These are phyloP conservation scores for Nakataea oryzae DNA, from an alignment of 2,329 filamentous ascomycete genomes.

Conservation along the genomic window DNA sequence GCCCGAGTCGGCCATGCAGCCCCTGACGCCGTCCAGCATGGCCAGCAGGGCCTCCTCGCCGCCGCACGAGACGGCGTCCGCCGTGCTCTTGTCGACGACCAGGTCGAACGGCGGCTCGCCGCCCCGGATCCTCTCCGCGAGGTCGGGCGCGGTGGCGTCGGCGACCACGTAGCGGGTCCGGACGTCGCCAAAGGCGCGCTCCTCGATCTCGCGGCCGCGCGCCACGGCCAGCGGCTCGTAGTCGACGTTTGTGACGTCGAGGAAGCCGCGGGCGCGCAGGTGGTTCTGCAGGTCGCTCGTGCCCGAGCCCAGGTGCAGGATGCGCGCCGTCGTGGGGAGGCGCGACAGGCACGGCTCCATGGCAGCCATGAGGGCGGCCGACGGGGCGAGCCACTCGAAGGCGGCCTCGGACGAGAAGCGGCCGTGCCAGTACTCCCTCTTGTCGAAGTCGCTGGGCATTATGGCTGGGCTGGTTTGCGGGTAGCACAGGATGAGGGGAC, in stretches of 20 bases:
- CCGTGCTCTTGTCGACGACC: constrained; percentile 38
- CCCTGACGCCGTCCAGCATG: constrained; percentile 26
- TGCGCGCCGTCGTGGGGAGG: constrained; percentile 16
- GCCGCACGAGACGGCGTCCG: constrained; percentile 35
- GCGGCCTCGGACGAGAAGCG: constrained; percentile 32
- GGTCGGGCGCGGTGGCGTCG: constrained; percentile 29
- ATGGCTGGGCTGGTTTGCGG: background rate
- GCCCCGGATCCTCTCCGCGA: background rate
- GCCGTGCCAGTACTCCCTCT: constrained; percentile 37
- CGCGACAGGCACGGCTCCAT: constrained; percentile 24
- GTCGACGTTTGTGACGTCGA: constrained; percentile 35
- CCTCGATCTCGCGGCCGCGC: constrained; percentile 29
- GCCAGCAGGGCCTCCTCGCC: constrained; percentile 23
- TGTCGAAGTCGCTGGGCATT: constrained; percentile 29
- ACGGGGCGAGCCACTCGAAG: constrained; percentile 38
- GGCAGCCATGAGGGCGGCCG: constrained; percentile 27
- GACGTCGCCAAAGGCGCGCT: constrained; percentile 26
- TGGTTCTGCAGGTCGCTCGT: constrained; percentile 39
- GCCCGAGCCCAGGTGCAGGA: constrained; percentile 37
- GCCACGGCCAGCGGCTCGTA: constrained; percentile 36
- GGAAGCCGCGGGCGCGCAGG: constrained; percentile 30
- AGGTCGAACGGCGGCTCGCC: constrained; percentile 22
- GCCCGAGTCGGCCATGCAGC: constrained; percentile 17
- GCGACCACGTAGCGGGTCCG: constrained; percentile 30
- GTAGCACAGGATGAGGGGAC: too few species aligned